Evolutionary conservation across 345 rosid species (phyloP).

Genomic region (Xanthoceras sorbifolium): DNA sequence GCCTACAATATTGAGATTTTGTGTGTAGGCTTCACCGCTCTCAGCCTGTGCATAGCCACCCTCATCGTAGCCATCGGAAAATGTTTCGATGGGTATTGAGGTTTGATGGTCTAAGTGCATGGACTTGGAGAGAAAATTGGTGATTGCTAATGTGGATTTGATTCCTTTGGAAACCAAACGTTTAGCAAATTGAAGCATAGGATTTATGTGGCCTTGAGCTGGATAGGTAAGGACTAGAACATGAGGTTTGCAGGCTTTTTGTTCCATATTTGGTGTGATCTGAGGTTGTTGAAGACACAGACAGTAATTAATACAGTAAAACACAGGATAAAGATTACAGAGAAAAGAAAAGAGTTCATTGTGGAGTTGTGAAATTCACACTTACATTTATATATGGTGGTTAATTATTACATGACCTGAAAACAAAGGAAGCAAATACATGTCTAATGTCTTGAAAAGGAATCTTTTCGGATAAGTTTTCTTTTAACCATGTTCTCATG

Average conservation of each 20-base stretch:
- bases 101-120: neutral
- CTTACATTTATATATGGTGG: too few relatives aligned
- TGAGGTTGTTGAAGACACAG: neutral
- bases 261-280: neutral
- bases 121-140: constrained; percentile 12
- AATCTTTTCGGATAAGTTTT: too few relatives aligned
- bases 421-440: too few relatives aligned
- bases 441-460: too few relatives aligned
- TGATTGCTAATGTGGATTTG: constrained; percentile 5
- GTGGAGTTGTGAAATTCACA: too few relatives aligned
- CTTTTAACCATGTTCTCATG: too few relatives aligned
- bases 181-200: constrained; percentile 24
- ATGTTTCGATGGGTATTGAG: constrained; percentile 11
- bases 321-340: too few relatives aligned
- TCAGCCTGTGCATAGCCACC: constrained; percentile 18
- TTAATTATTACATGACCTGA: too few relatives aligned
- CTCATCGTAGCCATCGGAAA: constrained; percentile 35
- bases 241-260: constrained; percentile 1
- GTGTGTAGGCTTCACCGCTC: constrained; percentile 8
- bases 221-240: constrained; percentile 17
- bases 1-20: constrained; percentile 14
- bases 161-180: constrained; percentile 17
- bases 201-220: constrained; percentile 26
- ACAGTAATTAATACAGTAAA: too few relatives aligned
- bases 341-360: too few relatives aligned